phyloP scores from a whole-genome alignment of 2,329 filamentous ascomycete species.

The Apiospora saccharicola region DNA sequence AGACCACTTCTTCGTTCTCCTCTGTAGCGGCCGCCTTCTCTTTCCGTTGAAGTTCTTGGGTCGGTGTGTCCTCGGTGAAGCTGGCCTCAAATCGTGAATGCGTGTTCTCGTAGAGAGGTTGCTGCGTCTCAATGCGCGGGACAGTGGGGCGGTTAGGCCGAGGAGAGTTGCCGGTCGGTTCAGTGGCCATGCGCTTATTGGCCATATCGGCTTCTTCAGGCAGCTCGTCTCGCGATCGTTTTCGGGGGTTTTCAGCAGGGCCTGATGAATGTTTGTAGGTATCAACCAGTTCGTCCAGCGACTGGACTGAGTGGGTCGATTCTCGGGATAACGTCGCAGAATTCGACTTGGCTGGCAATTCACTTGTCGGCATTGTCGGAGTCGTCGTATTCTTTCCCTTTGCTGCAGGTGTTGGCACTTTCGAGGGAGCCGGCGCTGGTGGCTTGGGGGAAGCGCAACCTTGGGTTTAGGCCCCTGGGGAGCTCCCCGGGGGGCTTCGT shows the following conservation, averaged over 20 bases:
- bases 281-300: neutral
- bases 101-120: neutral
- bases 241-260: neutral
- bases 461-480: too few species aligned
- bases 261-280: neutral
- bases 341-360: neutral
- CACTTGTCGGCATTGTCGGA: neutral
- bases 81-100: neutral
- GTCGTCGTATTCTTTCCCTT: neutral
- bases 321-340: neutral
- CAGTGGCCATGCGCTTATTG: constrained; percentile 7
- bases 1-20: neutral
- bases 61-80: neutral
- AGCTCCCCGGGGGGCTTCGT: neutral
- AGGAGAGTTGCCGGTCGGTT: neutral
- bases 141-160: neutral
- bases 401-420: neutral
- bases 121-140: neutral
- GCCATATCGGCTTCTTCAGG: neutral
- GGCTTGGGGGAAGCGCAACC: neutral
- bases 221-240: neutral
- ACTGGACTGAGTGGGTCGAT: neutral
- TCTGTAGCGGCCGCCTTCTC: neutral
- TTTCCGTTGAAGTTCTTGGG: neutral
- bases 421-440: neutral